Percentiles rank a stretch among this genome's conserved stretches.
Evolutionary conservation across 1,139 yeast species (phyloP).

Genomic region (Geotrichum fermentans): DNA sequence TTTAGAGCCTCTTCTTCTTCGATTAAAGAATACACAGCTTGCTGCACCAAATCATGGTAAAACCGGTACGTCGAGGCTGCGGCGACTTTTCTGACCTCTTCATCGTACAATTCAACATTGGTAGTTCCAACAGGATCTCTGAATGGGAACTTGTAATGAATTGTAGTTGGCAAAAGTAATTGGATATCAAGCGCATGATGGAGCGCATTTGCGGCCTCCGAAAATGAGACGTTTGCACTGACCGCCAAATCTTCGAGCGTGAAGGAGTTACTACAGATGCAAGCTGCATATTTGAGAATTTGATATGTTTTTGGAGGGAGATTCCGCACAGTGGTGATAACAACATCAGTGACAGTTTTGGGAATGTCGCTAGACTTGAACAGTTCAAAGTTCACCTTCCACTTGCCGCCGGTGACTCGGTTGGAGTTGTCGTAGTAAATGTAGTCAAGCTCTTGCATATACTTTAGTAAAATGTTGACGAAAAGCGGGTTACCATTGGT

Average conservation of each 20-base stretch:
- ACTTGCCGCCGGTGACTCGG: conserved; percentile 27
- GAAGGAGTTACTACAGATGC: conserved; percentile 44
- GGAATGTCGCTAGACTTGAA: conserved; percentile 27
- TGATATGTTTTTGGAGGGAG: conserved; percentile 29
- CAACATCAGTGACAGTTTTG: conserved; percentile 28
- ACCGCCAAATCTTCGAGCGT: conserved; percentile 44
- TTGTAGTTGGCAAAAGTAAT: conserved; percentile 42
- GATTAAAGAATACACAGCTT: conserved; percentile 36
- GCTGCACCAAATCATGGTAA: conserved; percentile 40
- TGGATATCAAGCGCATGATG: conserved; percentile 39
- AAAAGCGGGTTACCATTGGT: conserved; percentile 35
- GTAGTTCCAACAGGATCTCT: conserved; percentile 40
- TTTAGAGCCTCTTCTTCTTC: conserved; percentile 34
- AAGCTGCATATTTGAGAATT: conserved; percentile 45
- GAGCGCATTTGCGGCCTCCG: conserved; percentile 36
- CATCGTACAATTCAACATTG: conserved; percentile 39
- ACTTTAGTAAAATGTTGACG: conserved; percentile 27
- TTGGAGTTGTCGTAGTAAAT: conserved; percentile 28
- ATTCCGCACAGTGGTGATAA: conserved; percentile 27
- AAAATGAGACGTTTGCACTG: conserved; percentile 39
- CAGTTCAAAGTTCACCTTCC: conserved; percentile 32
- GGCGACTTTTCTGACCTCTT: conserved; percentile 41
- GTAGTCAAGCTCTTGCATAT: conserved; percentile 27
- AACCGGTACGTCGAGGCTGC: conserved; percentile 38
- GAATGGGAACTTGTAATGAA: conserved; percentile 50